Base-by-base conservation (phyloP, 2,329 filamentous ascomycete species). In the Microdochium trichocladiopsis region DNA sequence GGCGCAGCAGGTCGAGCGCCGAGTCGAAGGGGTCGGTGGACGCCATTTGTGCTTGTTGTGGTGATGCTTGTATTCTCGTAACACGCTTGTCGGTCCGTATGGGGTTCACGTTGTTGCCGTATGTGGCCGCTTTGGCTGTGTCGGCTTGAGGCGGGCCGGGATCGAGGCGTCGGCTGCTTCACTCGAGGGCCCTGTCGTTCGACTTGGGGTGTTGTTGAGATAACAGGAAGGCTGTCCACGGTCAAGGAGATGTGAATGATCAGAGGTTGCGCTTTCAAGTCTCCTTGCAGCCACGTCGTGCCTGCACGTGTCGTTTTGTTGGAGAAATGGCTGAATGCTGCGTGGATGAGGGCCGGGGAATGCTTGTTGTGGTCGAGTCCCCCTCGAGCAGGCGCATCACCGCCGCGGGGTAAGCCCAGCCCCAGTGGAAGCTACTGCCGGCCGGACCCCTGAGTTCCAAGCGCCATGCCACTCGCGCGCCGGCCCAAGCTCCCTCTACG, bases 1-100 rank as follows among this genome's bases (percentile, higher is more conserved):
- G 94, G 63, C 94, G 93, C 72, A 99, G 93, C 68, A 99, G 92
- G 78, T 99, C 94, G 87, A 90, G 82, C 52, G 87, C 87, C 66
- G 85, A 88, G 70, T 91, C 87, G 64, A 87, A 88, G 8, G 84
- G 84, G 62, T 88, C 85, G 62, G 76, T 75, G 63, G 77, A 68
- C 57, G 76, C 70, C 76, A 79, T 79, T 45, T 22, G 41, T 21
- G 18, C 5, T 45, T 45, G 41, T 45, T 18, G 41, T 45, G 41
- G 21, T 22, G 18, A 16, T 16, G 33, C 12, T 8, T 14, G 28
- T 33, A 14, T 33, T 14, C 28, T 33, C n/a, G n/a, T n/a, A n/a
- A n/a, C n/a, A n/a, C n/a, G n/a, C n/a, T n/a, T n/a, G n/a, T n/a
- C n/a, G n/a, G n/a, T n/a, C n/a, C n/a, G n/a, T 33, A 33, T 8